Base-by-base conservation (phyloP, 2,329 filamentous ascomycete genomes). In the Colletotrichum graminicola region DNA sequence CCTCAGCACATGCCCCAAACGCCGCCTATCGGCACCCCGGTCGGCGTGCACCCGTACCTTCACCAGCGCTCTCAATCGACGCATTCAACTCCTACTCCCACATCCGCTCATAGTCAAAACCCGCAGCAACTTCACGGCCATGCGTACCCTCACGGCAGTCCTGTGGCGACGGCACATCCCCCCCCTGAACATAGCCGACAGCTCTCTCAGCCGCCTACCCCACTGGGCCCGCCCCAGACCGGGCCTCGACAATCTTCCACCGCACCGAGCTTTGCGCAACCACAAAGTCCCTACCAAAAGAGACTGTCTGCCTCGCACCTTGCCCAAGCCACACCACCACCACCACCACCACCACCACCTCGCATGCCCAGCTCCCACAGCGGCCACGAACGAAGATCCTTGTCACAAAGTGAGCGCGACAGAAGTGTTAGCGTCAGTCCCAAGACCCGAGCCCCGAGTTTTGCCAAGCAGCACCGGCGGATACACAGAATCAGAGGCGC, bases 381-480 rank as follows among this genome's bases (percentile, higher is more conserved):
- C 74, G 78, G 81, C 60, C 85, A 86, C 79, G 86, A 87, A 73
- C 83, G 83, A 79, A 80, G 88, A 77, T 85, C 86, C 54, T 83
- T 86, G 69, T 86, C 87, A 54, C 85, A 86, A 60, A 86, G 86
- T 74, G 91, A 94, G 66, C 88, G 92, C 76, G 92, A 93, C 73
- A 85, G 88, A 61, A 93, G 91, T 78, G 80, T 92, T 64, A 95
- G 92, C 77, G 89, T 95, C 62, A 95, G 93, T 78, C 93, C 94
- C 39, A 94, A 94, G 82, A 94, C 93, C 45, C 86, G 88, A 73
- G 83, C 91, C 21, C 82, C 86, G 49, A 89, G 86, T 75, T 77
- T 77, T 89, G 47, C 83, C 83, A 69, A 86, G 80, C 77, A 85
- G 80, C 76, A 76, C 81, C 55, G 82, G 83, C n/a, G 69, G 71